These are phyloP conservation scores for Penicillium flavigenum DNA, from an alignment of 495 filamentous ascomycete genomes.

Conservation along the genomic window DNA sequence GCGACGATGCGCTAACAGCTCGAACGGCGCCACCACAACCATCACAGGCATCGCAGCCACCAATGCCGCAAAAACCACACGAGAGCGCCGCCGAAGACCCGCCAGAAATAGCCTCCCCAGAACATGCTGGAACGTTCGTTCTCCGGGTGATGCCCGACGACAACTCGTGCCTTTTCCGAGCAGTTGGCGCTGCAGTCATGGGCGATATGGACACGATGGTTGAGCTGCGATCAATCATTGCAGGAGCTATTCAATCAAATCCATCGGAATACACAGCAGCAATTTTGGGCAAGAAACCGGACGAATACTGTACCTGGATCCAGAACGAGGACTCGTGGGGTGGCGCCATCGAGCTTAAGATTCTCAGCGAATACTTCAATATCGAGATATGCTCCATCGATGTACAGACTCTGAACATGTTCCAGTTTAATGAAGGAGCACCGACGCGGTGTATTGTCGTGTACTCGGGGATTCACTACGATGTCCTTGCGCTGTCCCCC, in stretches of 20 bases:
- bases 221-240: constrained; percentile 77
- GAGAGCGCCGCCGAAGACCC: constrained; percentile 51
- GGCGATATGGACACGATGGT: constrained; percentile 69
- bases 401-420: constrained; percentile 64
- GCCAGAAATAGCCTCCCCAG: constrained; percentile 65
- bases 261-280: constrained; percentile 69
- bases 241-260: constrained; percentile 73
- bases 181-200: constrained; percentile 75
- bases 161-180: constrained; percentile 92
- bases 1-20: constrained; percentile 20
- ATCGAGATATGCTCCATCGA: constrained; percentile 87
- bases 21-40: constrained; percentile 21
- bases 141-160: constrained; percentile 97
- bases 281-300: constrained; percentile 71
- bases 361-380: constrained; percentile 80
- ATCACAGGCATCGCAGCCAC: constrained; percentile 20
- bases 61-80: constrained; percentile 21
- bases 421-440: constrained; percentile 79
- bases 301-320: constrained; percentile 84
- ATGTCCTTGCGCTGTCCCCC: constrained; percentile 77
- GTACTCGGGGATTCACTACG: constrained; percentile 95
- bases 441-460: constrained; percentile 74
- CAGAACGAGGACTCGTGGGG: constrained; percentile 82
- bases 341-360: constrained; percentile 83
- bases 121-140: constrained; percentile 64